Conservation (phyloP, 2,329 filamentous ascomycete genomes). For the Fusarium abutilonis region DNA sequence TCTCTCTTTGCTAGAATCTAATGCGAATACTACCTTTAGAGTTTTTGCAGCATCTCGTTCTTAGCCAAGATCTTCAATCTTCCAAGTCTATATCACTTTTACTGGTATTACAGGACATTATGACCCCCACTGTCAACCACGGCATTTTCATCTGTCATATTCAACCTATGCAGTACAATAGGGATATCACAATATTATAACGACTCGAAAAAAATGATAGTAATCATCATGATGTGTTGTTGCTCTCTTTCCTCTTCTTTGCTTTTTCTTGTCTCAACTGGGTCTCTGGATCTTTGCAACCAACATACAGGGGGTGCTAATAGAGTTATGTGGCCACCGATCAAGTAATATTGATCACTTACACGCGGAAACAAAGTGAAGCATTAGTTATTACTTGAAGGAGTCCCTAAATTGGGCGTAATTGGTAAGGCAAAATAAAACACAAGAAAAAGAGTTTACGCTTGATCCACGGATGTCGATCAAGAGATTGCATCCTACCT, state of each 20-base stretch:
- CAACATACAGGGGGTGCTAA: conserved; percentile 5
- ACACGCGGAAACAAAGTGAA: conserved; percentile 16
- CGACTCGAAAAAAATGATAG: conserved; percentile 3
- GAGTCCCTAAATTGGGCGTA: not conserved
- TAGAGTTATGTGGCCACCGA: conserved; percentile 11
- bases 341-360: conserved; percentile 23
- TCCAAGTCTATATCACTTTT: conserved; percentile 4
- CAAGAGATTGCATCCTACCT: conserved; percentile 19
- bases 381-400: conserved; percentile 2
- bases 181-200: conserved; percentile 12
- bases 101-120: conserved; percentile 10
- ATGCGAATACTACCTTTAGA: conserved; percentile 22
- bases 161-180: conserved; percentile 13
- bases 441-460: conserved; percentile 11
- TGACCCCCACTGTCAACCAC: not conserved
- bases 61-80: not conserved
- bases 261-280: conserved; percentile 3
- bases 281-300: not conserved
- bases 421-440: not conserved
- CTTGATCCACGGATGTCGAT: conserved; percentile 31
- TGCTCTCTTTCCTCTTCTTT: not conserved
- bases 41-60: conserved; percentile 13
- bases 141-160: conserved; percentile 17
- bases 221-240: not conserved
- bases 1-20: not conserved